Percentiles rank a stretch among this genome's conserved stretches.
phyloP scores from a whole-genome alignment of 495 filamentous ascomycete species.

The Xylaria nigripes region DNA sequence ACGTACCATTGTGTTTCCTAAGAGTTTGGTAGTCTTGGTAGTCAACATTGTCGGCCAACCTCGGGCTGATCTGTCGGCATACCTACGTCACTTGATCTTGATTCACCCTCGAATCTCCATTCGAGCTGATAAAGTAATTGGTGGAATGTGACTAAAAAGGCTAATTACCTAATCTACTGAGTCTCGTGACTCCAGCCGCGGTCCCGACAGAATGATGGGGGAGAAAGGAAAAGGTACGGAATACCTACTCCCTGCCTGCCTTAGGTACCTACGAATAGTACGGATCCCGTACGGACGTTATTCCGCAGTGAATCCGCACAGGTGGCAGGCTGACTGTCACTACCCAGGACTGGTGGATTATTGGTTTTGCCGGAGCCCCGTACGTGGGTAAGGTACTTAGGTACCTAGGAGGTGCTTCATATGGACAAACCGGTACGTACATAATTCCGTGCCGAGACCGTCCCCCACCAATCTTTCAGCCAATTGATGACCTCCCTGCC shows the following conservation, averaged over 20 bases:
- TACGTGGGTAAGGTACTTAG: no score
- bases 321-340: not conserved
- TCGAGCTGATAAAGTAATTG: not conserved
- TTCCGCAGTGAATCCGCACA: not conserved
- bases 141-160: conserved; percentile 1
- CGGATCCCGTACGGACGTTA: not conserved
- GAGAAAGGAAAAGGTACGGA: no score
- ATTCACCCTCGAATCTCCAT: not conserved
- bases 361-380: not conserved
- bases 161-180: no score
- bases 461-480: not conserved
- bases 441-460: not conserved
- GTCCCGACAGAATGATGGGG: no score
- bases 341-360: not conserved
- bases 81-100: conserved; percentile 9
- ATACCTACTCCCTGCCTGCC: no score
- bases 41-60: conserved; percentile 20
- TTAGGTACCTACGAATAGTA: not conserved
- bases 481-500: no score
- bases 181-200: no score
- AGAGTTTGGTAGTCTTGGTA: conserved; percentile 3
- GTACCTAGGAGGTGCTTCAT: no score
- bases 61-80: conserved; percentile 9
- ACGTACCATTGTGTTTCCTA: not conserved
- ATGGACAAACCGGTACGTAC: not conserved